Evolutionary conservation across 768 basidiomycete species (phyloP).

Genomic region (Lentinula raphanica): DNA sequence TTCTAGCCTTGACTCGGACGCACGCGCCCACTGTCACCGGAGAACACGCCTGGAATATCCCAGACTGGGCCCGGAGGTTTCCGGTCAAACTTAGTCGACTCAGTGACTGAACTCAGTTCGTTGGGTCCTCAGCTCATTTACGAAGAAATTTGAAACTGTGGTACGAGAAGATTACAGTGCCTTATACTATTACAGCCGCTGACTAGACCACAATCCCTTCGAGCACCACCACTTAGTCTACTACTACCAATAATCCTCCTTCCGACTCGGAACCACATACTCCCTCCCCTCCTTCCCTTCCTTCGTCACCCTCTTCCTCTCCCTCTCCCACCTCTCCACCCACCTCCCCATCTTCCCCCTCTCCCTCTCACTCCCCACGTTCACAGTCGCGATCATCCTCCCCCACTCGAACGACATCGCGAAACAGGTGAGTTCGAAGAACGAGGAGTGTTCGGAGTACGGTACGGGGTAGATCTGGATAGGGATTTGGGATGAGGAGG

Average conservation of each 20-base stretch:
- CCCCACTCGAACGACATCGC: slow-evolving; percentile 82
- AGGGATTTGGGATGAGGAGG: slow-evolving; percentile 62
- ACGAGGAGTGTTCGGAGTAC: slow-evolving; percentile 95
- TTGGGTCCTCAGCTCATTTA: too few species aligned
- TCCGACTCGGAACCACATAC: slow-evolving; percentile 33
- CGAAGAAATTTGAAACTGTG: too few species aligned
- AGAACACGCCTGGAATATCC: too few species aligned
- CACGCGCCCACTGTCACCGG: too few species aligned
- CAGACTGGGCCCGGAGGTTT: too few species aligned
- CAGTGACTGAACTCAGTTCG: too few species aligned
- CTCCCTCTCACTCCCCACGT: slow-evolving; percentile 68
- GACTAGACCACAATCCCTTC: too few species aligned
- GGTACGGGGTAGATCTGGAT: slow-evolving; percentile 81
- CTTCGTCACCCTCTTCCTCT: slow-evolving; percentile 71
- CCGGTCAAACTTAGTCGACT: too few species aligned
- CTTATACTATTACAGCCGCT: too few species aligned
- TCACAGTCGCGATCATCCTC: slow-evolving; percentile 94
- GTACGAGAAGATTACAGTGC: too few species aligned
- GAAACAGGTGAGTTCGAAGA: slow-evolving; percentile 93
- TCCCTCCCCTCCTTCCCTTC: slow-evolving; percentile 47
- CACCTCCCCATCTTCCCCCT: slow-evolving; percentile 85
- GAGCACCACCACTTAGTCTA: too few species aligned
- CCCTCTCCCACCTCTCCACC: slow-evolving; percentile 85
- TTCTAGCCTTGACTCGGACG: too few species aligned
- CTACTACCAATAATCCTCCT: slow-evolving; percentile 48